Evolutionary conservation across 2,329 filamentous ascomycete genomes (phyloP).

Genomic region (Talaromyces albobiverticillius): DNA sequence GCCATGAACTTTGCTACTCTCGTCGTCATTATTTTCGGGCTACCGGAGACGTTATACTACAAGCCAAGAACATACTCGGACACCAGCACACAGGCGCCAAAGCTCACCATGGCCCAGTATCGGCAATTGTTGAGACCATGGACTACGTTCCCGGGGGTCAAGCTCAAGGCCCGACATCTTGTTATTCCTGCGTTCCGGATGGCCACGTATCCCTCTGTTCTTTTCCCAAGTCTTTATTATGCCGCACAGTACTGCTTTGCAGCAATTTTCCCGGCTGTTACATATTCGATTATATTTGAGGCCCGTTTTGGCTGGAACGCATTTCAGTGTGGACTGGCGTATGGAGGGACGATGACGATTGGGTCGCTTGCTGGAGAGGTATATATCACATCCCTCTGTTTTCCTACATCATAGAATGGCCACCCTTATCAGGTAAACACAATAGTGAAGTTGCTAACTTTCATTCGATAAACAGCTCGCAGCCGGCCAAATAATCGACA

Average conservation of each 20-base stretch:
- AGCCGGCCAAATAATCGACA: neutral
- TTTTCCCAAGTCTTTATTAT: conserved; percentile 32
- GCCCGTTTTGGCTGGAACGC: conserved; percentile 29
- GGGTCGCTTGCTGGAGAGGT: conserved; percentile 10
- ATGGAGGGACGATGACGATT: conserved; percentile 23
- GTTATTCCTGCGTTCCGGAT: conserved; percentile 16
- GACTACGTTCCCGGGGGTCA: conserved; percentile 6
- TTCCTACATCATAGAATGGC: neutral
- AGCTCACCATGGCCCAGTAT: conserved; percentile 4
- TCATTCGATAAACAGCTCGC: neutral
- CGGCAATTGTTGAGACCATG: conserved; percentile 7
- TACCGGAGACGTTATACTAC: conserved; percentile 10
- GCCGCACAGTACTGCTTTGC: conserved; percentile 29
- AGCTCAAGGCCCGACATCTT: conserved; percentile 1
- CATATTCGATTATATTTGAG: conserved; percentile 29
- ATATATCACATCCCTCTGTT: neutral
- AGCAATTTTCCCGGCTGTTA: conserved; percentile 31
- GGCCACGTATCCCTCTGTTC: conserved; percentile 28
- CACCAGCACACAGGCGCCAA: neutral
- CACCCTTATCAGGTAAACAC: too few species aligned
- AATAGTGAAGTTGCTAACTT: neutral
- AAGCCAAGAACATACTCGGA: conserved; percentile 7
- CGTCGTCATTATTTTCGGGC: neutral
- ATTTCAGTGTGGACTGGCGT: conserved; percentile 28
- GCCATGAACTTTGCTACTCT: conserved; percentile 8